phyloP scores from a whole-genome alignment of 257 asterid genomes.

The Solanum megistacrolobum region DNA sequence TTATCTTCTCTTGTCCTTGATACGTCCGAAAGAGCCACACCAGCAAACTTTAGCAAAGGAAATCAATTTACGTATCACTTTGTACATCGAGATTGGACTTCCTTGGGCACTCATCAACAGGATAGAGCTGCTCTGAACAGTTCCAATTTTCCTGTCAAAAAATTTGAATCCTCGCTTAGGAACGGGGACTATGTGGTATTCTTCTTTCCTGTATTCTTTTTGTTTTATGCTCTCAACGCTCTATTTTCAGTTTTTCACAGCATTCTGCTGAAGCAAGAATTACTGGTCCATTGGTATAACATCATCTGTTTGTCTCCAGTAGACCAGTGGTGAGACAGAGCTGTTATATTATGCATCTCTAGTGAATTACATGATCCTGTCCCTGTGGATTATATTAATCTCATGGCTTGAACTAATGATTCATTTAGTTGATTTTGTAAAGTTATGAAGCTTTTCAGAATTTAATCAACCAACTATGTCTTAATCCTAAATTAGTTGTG shows the following conservation, averaged over 20 bases:
- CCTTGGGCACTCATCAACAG: slow-evolving; percentile 15
- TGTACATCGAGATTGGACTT: slow-evolving; percentile 32
- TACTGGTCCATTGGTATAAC: neutral
- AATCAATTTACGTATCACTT: slow-evolving; percentile 58
- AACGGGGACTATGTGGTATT: slow-evolving; percentile 92
- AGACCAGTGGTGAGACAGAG: neutral
- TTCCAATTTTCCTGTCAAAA: slow-evolving; percentile 22
- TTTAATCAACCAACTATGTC: neutral
- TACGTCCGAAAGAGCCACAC: slow-evolving; percentile 30
- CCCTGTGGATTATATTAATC: neutral
- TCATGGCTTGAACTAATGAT: neutral
- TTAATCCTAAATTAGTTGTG: neutral
- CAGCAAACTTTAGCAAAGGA: slow-evolving; percentile 18
- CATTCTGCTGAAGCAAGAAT: neutral
- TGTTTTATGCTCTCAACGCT: neutral
- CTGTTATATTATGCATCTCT: neutral
- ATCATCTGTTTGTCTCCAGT: neutral
- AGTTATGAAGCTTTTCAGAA: neutral
- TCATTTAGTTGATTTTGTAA: neutral
- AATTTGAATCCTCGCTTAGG: slow-evolving; percentile 33
- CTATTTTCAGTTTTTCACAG: neutral
- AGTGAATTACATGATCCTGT: neutral
- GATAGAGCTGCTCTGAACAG: slow-evolving; percentile 21
- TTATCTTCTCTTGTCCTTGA: slow-evolving; percentile 62
- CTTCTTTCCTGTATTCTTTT: slow-evolving; percentile 4